Evolutionary conservation across 768 basidiomycete species (phyloP).

Genomic region (Amanita thiersii): DNA sequence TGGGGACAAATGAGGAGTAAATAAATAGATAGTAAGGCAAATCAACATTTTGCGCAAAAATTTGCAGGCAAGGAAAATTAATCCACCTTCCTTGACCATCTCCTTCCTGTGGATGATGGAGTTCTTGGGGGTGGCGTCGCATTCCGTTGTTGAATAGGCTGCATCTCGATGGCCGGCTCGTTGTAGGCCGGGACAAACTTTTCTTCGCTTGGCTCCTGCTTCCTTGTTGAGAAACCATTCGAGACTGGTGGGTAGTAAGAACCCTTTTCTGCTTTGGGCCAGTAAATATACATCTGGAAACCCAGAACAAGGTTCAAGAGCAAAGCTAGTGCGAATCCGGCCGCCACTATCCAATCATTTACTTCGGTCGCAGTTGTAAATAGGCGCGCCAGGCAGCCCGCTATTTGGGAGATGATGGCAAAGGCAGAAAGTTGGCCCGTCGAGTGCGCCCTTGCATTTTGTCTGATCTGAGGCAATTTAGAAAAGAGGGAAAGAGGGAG

Average conservation of each 20-base stretch:
- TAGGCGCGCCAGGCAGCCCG: conserved; percentile 83
- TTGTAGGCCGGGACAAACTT: conserved; percentile 10
- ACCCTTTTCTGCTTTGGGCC: conserved; percentile 43
- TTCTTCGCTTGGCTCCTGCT: conserved; percentile 11
- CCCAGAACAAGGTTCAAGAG: conserved; percentile 80
- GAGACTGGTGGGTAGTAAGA: neutral
- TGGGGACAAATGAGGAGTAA: neutral
- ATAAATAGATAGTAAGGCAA: neutral
- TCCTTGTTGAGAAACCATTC: conserved; percentile 12
- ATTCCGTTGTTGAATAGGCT: conserved; percentile 30
- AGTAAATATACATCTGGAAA: conserved; percentile 77
- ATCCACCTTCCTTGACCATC: conserved; percentile 73
- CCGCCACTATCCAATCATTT: conserved; percentile 69
- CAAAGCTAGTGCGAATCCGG: conserved; percentile 80
- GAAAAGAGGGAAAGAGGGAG: conserved; percentile 89
- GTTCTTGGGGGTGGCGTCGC: conserved; percentile 34
- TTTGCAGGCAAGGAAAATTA: conserved; percentile 21
- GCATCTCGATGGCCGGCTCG: conserved; percentile 10
- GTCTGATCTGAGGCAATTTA: conserved; percentile 88
- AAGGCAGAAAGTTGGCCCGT: conserved; percentile 95
- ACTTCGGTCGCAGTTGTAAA: conserved; percentile 93
- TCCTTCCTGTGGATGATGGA: conserved; percentile 40
- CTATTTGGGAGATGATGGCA: conserved; percentile 81
- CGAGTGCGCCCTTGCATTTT: conserved; percentile 65
- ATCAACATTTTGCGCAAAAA: neutral